phyloP scores from a whole-genome alignment of 129 eudicot genomes.

The Pulicaria dysenterica region DNA sequence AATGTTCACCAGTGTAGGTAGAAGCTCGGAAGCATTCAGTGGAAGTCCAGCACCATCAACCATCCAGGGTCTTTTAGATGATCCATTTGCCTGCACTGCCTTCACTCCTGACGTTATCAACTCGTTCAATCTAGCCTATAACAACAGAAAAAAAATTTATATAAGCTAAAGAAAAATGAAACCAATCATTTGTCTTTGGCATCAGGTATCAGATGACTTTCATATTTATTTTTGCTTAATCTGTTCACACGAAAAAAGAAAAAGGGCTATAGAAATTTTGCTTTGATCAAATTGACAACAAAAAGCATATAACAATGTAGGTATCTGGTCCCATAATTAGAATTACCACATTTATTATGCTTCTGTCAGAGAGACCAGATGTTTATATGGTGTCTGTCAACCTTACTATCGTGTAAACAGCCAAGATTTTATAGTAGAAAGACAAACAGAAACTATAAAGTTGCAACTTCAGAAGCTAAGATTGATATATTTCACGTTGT shows the following conservation, averaged over 20 bases:
- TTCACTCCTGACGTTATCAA: slow-evolving; percentile 74
- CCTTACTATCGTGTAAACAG: no score
- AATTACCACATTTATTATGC: slow-evolving; percentile 1
- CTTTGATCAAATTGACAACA: neutral
- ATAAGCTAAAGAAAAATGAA: slow-evolving; percentile 2
- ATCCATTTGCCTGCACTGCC: slow-evolving; percentile 46
- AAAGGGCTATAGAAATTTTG: neutral
- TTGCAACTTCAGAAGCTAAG: no score
- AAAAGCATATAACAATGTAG: neutral
- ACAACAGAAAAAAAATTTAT: slow-evolving; percentile 3
- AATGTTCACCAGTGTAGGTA: slow-evolving; percentile 65
- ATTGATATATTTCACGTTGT: no score
- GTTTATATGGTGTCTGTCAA: neutral
- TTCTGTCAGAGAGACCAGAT: neutral
- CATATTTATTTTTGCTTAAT: neutral
- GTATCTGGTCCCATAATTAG: neutral
- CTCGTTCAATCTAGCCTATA: slow-evolving; percentile 86
- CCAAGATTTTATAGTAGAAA: no score
- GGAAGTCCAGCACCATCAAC: slow-evolving; percentile 98
- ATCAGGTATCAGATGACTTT: neutral
- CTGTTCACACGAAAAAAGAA: neutral
- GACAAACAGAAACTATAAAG: no score
- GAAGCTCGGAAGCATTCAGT: slow-evolving; percentile 76
- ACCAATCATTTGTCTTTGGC: neutral
- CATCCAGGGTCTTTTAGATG: slow-evolving; percentile 77